These are phyloP conservation scores for Cyanidium caldarium DNA, from an alignment of 23 red algal species.

Conservation along the genomic window DNA sequence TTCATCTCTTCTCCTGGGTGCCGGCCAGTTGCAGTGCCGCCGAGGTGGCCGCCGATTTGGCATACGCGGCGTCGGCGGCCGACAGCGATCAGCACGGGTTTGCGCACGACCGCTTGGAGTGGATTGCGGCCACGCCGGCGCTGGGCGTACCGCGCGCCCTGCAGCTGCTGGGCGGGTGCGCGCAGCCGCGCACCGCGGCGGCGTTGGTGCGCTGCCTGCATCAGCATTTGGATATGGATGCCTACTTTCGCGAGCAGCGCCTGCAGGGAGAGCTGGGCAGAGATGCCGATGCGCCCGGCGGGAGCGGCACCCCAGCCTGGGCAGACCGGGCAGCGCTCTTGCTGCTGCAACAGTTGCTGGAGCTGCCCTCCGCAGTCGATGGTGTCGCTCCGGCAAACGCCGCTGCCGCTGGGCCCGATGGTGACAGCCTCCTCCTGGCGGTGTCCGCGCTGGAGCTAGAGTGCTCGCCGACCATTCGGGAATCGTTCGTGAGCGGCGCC, in stretches of 20 bases:
- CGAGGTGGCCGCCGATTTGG: neutral
- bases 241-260: neutral
- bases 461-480: neutral
- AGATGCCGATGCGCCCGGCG: too few relatives aligned
- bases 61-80: neutral
- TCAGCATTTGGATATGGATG: neutral
- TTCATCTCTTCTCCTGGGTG: neutral
- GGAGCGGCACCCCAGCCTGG: too few relatives aligned
- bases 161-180: neutral
- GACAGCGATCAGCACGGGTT: neutral
- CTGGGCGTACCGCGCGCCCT: neutral
- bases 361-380: too few relatives aligned
- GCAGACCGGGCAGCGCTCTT: too few relatives aligned
- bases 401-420: too few relatives aligned
- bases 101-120: neutral
- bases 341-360: too few relatives aligned
- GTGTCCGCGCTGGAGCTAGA: neutral
- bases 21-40: neutral
- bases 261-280: too few relatives aligned
- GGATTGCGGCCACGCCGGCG: neutral
- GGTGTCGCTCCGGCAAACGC: too few relatives aligned
- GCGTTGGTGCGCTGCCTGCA: neutral
- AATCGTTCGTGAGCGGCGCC: neutral
- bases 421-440: neutral
- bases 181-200: neutral